Evolutionary conservation across 495 filamentous ascomycete genomes (phyloP).

Genomic region (Penicillium angulare): DNA sequence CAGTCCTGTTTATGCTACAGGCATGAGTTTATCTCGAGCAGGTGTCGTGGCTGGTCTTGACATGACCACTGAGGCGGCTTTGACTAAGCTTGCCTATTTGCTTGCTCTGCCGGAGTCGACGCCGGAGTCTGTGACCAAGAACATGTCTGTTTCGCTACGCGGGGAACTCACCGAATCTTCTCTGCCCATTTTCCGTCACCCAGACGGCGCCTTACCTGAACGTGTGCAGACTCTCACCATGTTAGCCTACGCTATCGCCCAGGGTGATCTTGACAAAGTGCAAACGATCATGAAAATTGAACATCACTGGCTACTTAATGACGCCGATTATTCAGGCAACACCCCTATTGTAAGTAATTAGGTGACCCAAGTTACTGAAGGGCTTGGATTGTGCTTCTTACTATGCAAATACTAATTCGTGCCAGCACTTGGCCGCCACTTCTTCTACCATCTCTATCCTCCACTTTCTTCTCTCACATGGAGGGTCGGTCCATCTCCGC

Average conservation of each 20-base stretch:
- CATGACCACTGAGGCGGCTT: conserved; percentile 88
- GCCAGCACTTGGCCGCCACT: conserved; percentile 63
- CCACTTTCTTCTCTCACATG: conserved; percentile 67
- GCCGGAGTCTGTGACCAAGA: conserved; percentile 58
- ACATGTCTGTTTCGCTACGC: conserved; percentile 74
- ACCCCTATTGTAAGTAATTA: conserved; percentile 71
- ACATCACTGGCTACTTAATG: conserved; percentile 66
- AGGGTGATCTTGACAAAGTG: conserved; percentile 65
- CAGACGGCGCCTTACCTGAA: conserved; percentile 51
- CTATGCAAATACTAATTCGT: background rate
- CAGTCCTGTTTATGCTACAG: conserved; percentile 85
- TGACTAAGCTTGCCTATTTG: conserved; percentile 91
- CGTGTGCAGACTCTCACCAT: conserved; percentile 59
- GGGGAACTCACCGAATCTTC: conserved; percentile 84
- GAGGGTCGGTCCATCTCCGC: conserved; percentile 82
- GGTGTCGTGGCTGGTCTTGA: conserved; percentile 93
- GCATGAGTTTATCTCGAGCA: conserved; percentile 79
- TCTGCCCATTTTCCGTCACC: conserved; percentile 67
- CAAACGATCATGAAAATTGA: conserved; percentile 65
- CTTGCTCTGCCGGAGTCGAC: conserved; percentile 66
- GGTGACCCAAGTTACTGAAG: no score
- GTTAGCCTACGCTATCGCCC: conserved; percentile 77
- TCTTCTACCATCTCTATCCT: conserved; percentile 62
- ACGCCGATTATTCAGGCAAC: conserved; percentile 84
- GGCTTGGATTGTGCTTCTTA: no score